Base-by-base conservation (phyloP, 139 green algal genomes). In the Zygnema cylindricum region DNA sequence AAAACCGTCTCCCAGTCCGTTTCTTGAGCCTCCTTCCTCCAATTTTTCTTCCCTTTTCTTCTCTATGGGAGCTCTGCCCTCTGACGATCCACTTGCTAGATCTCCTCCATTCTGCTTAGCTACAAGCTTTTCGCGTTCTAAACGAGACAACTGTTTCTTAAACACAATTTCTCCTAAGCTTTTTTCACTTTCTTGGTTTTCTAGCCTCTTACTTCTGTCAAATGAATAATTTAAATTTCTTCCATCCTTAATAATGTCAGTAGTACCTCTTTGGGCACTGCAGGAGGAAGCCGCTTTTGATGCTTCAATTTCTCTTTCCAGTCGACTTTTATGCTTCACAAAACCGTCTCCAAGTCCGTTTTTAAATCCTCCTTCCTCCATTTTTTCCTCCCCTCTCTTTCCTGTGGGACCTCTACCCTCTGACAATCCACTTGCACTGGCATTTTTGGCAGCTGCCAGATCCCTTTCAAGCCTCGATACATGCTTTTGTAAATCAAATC, bases 291-390 rank as follows among this genome's bases (percentile, higher is more conserved):
- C 77, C 43, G 84, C 86, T 55, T 71, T 42, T 2, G 40, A 41
- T 35, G 73, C 86, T 22, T 55, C 86, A 43, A 63, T 69, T 77
- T 89, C 86, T 35, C 43, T 35, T 71, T 90, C 63, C 32, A 90
- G 81, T 81, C 69, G 30, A 54, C 30, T 83, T 57, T 71, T 69
- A 32, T 90, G 54, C 86, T 90, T 85, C 77, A 90, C 63, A 38
- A 90, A 38, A 25, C 23, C 40, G 35, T 90, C 35, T 3, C 81
- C 86, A 42, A 90, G 30, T 25, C 86, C 79, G 7, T 11, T 41
- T 77, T n/a, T 41, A 32, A 23, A 1, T 42, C 36, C 78, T 21
- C 38, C 71, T 54, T 3, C 22, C 30, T 7, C 0, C 23, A 0
- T 63, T 35, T 42, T 41, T 87, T 23, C 49, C 76, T 38, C 78